Evolutionary conservation across 306 rosid species (phyloP), one percentile per base, ranked within the genome.

Genomic region (Pterocarpus macrocarpus): DNA sequence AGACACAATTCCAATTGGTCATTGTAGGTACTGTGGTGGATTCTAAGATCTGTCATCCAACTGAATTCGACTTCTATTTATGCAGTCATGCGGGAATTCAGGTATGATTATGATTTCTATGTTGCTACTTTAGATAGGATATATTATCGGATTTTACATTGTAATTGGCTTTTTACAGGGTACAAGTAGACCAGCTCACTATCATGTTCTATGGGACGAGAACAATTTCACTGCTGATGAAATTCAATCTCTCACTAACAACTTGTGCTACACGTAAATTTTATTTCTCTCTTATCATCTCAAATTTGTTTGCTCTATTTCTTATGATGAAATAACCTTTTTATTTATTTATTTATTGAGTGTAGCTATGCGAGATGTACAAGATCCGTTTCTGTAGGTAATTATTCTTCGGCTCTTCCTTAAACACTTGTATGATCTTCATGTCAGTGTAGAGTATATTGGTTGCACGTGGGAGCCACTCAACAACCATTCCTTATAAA

Each of bases 11-110:
- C 28, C 82, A 35, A 76, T 52, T 67, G 59, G 63, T 73, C 41
- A 77, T 67, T 83, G 69, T 79, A 92, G 97, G 95, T 50, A 90
- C 97, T 0, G 97, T 92, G 62, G 97, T 92, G 80, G 97, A 92
- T 83, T 85, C 95, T 9, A 92, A 88, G 85, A 92, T 92, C 71
- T 92, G 97, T 67, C 95, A 92, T 84, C 95, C 97, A 0, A 92
- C 97, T 8, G 92, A 92, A 55, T 92, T 90, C 13, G 97, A 92
- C 86, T 92, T 92, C 81, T 92, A 90, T 79, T 79, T 92, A 69
- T 92, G 95, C 79, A 90, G 97, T 83, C 97, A 92, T 80, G 97
- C 97, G 3, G 95, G 97, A 83, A 88, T 92, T 73, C 95, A 92
- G 92, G 97, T 90, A 88, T 22, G 35, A 39, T 56, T 16, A 71